Base-by-base conservation (phyloP, 495 filamentous ascomycete species). In the Cetradonia linearis region DNA sequence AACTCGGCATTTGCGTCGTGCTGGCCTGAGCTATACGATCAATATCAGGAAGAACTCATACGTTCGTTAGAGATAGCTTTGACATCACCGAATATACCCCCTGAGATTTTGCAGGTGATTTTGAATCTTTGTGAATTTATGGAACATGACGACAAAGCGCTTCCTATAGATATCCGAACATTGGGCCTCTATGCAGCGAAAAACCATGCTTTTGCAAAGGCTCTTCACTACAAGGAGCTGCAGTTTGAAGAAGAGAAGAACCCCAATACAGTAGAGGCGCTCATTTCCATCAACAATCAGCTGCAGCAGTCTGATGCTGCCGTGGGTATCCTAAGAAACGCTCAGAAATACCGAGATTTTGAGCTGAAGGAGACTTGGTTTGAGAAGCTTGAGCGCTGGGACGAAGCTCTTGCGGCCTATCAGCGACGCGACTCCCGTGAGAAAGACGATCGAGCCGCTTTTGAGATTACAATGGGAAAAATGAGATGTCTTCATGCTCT, bases 231-330 rank as follows among this genome's bases (percentile, higher is more conserved):
- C 76, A 99, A 99, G 67, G 93, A 99, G 70, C 78, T 99, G 2
- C 93, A 99, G 66, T 99, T 97, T 68, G 84, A 96, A 50, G 91
- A 96, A 64, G 94, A 99, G 66, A 93, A 96, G 66, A 95, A 89
- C 63, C 86, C 89, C n/a, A 87, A 85, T 58, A 90, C 94, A 18
- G 93, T 97, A 2, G 93, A 99, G 70, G 93, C 94, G 5, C 74
- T 99, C 52, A 99, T 99, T 56, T 91, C 89, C 14, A 97, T 99
- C 72, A 98, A 98, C 73, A 98, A 98, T 66, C 91, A 96, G 68
- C 78, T 98, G 8, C 93, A 98, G 68, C 93, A 98, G 68, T 94
- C 89, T 11, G 93, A 98, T 71, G 93, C 93, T 20, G 93, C 93
- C 18, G 96, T 98, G 54, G 93, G 93, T 69, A 98, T 98, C 49